phyloP scores from a whole-genome alignment of 202 grass and related monocot genomes.

The Bolboschoenoplectus hybrid region DNA sequence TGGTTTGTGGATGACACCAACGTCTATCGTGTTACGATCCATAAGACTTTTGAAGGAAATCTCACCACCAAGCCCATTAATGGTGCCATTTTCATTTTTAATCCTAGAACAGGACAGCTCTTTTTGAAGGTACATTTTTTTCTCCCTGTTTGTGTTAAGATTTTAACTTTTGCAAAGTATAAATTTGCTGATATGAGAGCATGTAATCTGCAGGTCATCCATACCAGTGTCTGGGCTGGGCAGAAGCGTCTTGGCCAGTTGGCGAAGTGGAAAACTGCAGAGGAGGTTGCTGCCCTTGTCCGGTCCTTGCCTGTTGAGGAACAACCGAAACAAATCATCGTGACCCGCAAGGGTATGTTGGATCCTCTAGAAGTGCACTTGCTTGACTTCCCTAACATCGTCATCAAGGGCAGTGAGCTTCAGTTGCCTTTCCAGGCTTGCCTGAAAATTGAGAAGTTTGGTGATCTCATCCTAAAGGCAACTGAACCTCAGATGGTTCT shows the following conservation, averaged over 20 bases:
- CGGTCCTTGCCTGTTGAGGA: conserved; percentile 93
- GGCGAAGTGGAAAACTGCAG: conserved; percentile 99
- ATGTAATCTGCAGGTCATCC: conserved; percentile 70
- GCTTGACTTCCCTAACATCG: conserved; percentile 97
- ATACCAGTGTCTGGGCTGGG: conserved; percentile 97
- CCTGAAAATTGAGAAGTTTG: conserved; percentile 99
- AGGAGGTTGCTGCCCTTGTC: conserved; percentile 96
- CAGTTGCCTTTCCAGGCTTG: conserved; percentile 98
- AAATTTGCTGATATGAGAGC: conserved; percentile 9
- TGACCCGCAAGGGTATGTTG: conserved; percentile 96
- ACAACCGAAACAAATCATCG: conserved; percentile 98
- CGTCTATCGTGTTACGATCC: conserved; percentile 95
- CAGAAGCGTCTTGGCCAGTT: conserved; percentile 97
- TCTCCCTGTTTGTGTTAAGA: background rate
- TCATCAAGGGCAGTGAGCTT: conserved; percentile 98
- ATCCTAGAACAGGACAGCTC: conserved; percentile 93
- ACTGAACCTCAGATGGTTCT: conserved; percentile 99
- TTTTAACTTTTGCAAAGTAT: background rate
- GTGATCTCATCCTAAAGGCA: conserved; percentile 97
- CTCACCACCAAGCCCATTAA: conserved; percentile 96
- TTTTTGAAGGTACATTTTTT: conserved; percentile 72
- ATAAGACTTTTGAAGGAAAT: conserved; percentile 99
- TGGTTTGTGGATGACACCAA: conserved; percentile 99
- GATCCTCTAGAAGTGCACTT: conserved; percentile 98
- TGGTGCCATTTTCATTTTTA: conserved; percentile 99